Conservation (phyloP, 2,329 filamentous ascomycete genomes). For the Fonsecaea pugnacius region DNA sequence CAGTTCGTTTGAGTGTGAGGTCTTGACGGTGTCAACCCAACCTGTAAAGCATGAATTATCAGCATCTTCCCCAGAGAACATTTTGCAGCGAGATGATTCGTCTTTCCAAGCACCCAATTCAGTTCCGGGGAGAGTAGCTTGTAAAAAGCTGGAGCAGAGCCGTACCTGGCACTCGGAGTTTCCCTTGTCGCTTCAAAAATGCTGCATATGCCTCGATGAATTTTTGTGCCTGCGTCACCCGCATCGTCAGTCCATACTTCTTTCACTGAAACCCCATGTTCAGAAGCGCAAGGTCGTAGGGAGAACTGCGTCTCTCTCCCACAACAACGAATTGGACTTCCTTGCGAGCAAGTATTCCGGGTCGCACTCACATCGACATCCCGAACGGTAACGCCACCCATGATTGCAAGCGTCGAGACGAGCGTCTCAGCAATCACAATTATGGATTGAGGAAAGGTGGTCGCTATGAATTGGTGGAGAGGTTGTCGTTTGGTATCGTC, state of each 20-base stretch:
- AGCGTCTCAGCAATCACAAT: constrained; percentile 31
- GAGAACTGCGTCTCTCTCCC: constrained; percentile 18
- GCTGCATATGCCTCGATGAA: constrained; percentile 70
- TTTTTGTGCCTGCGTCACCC: constrained; percentile 61
- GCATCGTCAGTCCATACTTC: constrained; percentile 3
- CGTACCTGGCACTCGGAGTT: constrained; percentile 71
- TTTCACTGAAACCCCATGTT: neutral
- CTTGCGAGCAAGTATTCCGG: constrained; percentile 33
- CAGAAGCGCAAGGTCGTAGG: neutral
- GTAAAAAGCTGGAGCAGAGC: constrained; percentile 37
- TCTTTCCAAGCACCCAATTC: neutral
- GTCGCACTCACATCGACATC: constrained; percentile 64
- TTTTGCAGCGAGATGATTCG: neutral
- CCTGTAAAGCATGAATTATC: constrained; percentile 55
- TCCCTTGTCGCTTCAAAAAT: constrained; percentile 73
- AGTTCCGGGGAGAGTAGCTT: neutral
- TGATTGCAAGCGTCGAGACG: constrained; percentile 55
- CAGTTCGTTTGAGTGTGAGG: constrained; percentile 92
- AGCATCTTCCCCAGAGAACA: constrained; percentile 11
- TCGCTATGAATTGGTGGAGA: constrained; percentile 11
- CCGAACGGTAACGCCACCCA: constrained; percentile 70
- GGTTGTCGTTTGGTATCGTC: constrained; percentile 16
- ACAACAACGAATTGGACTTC: constrained; percentile 30
- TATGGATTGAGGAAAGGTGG: constrained; percentile 20
- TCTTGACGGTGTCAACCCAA: constrained; percentile 99